Base-by-base conservation (phyloP, 495 filamentous ascomycete species). In the Penicillium ochrochloron region DNA sequence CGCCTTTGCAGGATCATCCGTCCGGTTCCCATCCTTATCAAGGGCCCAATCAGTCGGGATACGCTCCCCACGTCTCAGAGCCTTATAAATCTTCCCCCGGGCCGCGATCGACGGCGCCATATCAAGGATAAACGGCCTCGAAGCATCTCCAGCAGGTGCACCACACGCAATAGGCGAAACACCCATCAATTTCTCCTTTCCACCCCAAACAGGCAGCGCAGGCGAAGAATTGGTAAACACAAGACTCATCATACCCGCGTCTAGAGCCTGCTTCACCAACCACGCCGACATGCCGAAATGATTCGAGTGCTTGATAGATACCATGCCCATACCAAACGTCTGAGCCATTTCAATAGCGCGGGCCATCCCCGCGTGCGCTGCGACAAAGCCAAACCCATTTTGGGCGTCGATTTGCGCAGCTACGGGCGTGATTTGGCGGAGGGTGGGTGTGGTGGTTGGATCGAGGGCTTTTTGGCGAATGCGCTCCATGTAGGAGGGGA, bases 261-360 rank as follows among this genome's bases (percentile, higher is more conserved):
- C 87, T 50, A 91, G 66, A 10, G 91, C 91, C 73, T 91, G 88
- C 73, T 89, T 85, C 39, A 92, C 90, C 9, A 93, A 61, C 89
- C 90, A 92, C 0, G 90, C 90, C 0, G 83, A 84, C 90, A 92
- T 93, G 59, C 91, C 91, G 66, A 91, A 92, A 73, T 94, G 91
- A 72, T 94, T 94, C 61, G 84, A 88, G 75, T 88, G 88, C 73
- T 88, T 90, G 67, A 92, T 81, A 52, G 82, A 83, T 7, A 87
- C 89, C 82, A 94, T 83, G 12, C 90, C 91, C 62, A 94, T 88
- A 21, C 91, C 91, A 64, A 83, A 88, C 17, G 78, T 80, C 39
- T 77, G 70, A 0, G 91, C 89, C 83, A 90, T 89, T 14, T 78
- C 74, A 65, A 90, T 86, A 14, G 90, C 90, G 0, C 76, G 73